Base-by-base conservation (phyloP, 2,329 filamentous ascomycete species). In the Penicillium fuscoglaucum region DNA sequence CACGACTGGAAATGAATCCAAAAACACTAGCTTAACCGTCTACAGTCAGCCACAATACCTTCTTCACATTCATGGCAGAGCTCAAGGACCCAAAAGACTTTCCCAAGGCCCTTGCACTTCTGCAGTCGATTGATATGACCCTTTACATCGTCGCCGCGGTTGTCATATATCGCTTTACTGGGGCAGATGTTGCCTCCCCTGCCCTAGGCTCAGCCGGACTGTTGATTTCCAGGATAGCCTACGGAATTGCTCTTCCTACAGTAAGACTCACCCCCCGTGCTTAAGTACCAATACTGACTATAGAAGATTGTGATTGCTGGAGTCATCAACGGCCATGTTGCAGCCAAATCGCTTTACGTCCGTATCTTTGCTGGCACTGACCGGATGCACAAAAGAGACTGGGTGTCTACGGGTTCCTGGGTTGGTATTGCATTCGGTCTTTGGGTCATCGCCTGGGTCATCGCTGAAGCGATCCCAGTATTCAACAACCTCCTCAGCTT, bases 401-500 rank as follows among this genome's bases (percentile, higher is more conserved):
- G 74, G 49, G 59, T 78, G 0, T 80, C 83, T 8, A 82, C 80
- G 60, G 68, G 79, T 1, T 79, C 79, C 12, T 90, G 87, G 88
- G 64, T 84, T 6, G 76, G 61, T 3, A 82, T 90, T 37, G 80
- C 82, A 2, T 67, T 79, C 0, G 70, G 66, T 10, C 70, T 84
- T n/a, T 89, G 86, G 83, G 65, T 83, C 2, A 59, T 87, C 13
- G 84, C 85, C 1, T 88, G 84, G 79, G 68, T 90, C 52, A 85
- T 90, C 55, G 86, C 87, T 12, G 83, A 87, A 70, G 83, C 84
- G 0, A 85, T 90, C 7, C 88, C 88, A 2, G 82, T 84, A 52
- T 90, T 90, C 76, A 84, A 84, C 65, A 79, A 84, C 46, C 75
- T 90, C 10, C 76, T 90, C n/a, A 83, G 82, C 3, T 74, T 90